Evolutionary conservation across 495 filamentous ascomycete genomes (phyloP).

Genomic region (Emericellopsis terricola): DNA sequence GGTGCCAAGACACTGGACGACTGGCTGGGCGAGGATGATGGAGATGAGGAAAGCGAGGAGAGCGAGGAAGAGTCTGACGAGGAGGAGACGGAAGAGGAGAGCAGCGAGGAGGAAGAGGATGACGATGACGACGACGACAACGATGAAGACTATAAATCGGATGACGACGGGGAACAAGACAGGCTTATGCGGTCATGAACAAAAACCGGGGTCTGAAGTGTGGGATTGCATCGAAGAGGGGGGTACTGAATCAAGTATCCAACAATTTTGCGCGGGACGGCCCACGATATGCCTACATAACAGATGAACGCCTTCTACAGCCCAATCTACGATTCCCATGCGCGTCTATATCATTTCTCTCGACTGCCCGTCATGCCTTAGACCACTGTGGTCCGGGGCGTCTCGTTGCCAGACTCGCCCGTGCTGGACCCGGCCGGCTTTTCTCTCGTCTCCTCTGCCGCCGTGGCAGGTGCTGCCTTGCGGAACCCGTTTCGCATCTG

Average conservation of each 20-base stretch:
- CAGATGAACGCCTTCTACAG: too few relatives aligned
- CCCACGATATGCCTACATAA: too few relatives aligned
- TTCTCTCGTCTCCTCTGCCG: conserved; percentile 1
- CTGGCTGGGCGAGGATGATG: conserved; percentile 63
- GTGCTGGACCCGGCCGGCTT: neutral
- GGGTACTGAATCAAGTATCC: too few relatives aligned
- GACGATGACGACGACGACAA: conserved; percentile 35
- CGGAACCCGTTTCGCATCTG: conserved; percentile 2
- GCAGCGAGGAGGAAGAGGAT: conserved; percentile 20
- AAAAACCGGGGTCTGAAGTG: neutral
- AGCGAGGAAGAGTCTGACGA: conserved; percentile 6
- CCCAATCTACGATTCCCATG: too few relatives aligned
- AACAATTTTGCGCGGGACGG: too few relatives aligned
- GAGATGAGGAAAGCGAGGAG: conserved; percentile 12
- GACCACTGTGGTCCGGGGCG: too few relatives aligned
- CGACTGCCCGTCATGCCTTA: too few relatives aligned
- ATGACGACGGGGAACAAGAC: conserved; percentile 28
- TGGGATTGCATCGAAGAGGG: too few relatives aligned
- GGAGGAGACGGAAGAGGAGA: conserved; percentile 12
- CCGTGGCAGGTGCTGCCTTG: neutral
- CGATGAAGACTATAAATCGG: neutral
- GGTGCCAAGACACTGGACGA: conserved; percentile 67
- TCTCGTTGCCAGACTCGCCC: neutral
- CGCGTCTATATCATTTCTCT: too few relatives aligned
- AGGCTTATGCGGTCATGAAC: conserved; percentile 18